Base-by-base conservation (phyloP, 805 yeast species). In the Ogataea dorogensis region DNA sequence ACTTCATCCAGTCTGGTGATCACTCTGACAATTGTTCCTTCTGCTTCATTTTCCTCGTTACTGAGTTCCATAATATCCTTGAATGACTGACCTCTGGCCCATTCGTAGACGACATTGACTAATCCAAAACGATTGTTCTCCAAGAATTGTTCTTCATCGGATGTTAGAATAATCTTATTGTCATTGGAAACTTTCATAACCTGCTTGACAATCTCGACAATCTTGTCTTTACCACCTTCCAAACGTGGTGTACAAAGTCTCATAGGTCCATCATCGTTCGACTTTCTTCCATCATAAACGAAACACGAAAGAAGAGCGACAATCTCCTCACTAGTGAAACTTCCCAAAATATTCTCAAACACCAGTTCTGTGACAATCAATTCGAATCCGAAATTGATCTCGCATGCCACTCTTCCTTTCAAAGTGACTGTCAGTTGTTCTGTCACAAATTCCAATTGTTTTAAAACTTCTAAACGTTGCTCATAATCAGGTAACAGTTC, bases 21-120 rank as follows among this genome's bases (percentile, higher is more conserved):
- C 4, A 93, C 98, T 54, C 98, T 75, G 15, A 93, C 98, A 54
- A 93, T 93, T 0, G 96, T 86, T 26, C 99, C 99, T 63, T 93
- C 98, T 15, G 60, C 58, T 34, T 59, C 64, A 34, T 47, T 55
- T 23, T 87, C 89, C 51, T 89, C 95, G 13, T 79, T 80, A 40
- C 96, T 86, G 46, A 87, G 72, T 42, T 77, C 81, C 82, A 89
- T 93, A 46, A 93, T 91, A 40, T 87, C 94, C 46, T 83, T 82
- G 67, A 93, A 93, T 0, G 94, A 73, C 70, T 81, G 73, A 2
- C 98, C 99, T 47, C 94, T 72, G 1, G 98, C 96, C 99, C 99
- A 93, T 63, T 93, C 97, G 58, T 91, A 93, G 4, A 91, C 96
- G 9, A 87, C 96, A 57, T 88, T 91, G 62, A 87, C 85, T 53